Evolutionary conservation across 1,139 yeast genomes (phyloP).

Genomic region (Yamadazyma membranifaciens): DNA sequence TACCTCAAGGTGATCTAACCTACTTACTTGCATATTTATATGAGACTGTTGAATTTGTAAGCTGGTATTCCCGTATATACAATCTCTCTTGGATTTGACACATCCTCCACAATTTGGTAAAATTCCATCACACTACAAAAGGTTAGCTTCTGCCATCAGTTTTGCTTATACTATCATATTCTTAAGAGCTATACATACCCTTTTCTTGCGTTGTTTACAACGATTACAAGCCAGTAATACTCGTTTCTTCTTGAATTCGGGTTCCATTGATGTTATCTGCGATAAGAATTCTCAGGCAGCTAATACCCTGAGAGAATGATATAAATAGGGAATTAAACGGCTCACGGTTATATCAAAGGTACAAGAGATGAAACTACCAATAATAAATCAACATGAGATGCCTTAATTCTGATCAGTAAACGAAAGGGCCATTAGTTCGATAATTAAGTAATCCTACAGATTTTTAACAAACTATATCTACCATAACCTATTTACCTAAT

Average conservation of each 20-base stretch:
- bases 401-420: too few species aligned
- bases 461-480: too few species aligned
- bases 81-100: conserved; percentile 3
- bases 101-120: conserved; percentile 13
- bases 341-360: too few species aligned
- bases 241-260: conserved; percentile 9
- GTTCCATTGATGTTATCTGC: neutral
- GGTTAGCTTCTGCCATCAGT: conserved; percentile 1
- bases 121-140: conserved; percentile 11
- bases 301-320: neutral
- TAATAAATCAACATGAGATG: too few species aligned
- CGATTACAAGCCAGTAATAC: conserved; percentile 12
- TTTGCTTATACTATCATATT: neutral
- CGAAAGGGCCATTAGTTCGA: too few species aligned
- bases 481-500: too few species aligned
- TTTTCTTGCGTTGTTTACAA: conserved; percentile 15
- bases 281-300: neutral
- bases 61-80: conserved; percentile 9
- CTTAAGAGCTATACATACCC: conserved; percentile 7
- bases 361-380: too few species aligned
- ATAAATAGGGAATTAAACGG: too few species aligned
- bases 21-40: conserved; percentile 7
- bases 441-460: too few species aligned
- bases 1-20: conserved; percentile 9
- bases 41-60: conserved; percentile 9